phyloP scores from a whole-genome alignment of 2,329 filamentous ascomycete species.

The Botrytis squamosa region DNA sequence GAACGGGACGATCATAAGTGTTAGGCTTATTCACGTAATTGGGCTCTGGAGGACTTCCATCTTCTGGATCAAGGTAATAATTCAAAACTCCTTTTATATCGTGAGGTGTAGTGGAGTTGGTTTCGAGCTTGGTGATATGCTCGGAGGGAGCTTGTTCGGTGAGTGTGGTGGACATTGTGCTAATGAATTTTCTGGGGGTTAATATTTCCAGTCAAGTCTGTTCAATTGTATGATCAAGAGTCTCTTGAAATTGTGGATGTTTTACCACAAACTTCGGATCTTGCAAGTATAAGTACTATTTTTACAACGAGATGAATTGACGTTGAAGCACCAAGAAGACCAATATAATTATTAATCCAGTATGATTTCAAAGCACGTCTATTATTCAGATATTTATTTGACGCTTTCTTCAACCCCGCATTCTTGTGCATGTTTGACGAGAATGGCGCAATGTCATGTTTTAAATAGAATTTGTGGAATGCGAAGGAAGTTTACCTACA shows the following conservation, averaged over 20 bases:
- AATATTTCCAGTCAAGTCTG: not conserved
- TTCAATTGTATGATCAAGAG: not conserved
- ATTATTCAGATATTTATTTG: not conserved
- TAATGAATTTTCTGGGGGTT: not conserved
- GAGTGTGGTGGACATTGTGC: constrained; percentile 14
- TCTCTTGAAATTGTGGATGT: not conserved
- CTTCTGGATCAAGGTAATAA: constrained; percentile 27
- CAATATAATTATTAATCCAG: constrained; percentile 14
- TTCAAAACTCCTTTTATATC: constrained; percentile 25
- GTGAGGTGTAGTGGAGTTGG: constrained; percentile 10
- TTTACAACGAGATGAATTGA: not conserved
- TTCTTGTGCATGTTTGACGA: not conserved
- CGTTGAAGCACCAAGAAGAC: not conserved
- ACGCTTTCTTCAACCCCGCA: not conserved
- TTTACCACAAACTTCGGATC: not conserved
- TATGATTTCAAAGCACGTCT: constrained; percentile 18
- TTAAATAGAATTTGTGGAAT: not conserved
- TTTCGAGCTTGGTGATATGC: not conserved
- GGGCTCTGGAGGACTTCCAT: constrained; percentile 28
- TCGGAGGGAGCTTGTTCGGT: constrained; percentile 14
- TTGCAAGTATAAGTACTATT: constrained; percentile 8
- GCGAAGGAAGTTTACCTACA: not conserved
- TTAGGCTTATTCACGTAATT: constrained; percentile 22
- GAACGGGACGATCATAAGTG: constrained; percentile 8
- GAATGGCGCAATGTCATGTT: constrained; percentile 15